phyloP scores from a whole-genome alignment of 805 yeast species.

The Candida hungchunana region DNA sequence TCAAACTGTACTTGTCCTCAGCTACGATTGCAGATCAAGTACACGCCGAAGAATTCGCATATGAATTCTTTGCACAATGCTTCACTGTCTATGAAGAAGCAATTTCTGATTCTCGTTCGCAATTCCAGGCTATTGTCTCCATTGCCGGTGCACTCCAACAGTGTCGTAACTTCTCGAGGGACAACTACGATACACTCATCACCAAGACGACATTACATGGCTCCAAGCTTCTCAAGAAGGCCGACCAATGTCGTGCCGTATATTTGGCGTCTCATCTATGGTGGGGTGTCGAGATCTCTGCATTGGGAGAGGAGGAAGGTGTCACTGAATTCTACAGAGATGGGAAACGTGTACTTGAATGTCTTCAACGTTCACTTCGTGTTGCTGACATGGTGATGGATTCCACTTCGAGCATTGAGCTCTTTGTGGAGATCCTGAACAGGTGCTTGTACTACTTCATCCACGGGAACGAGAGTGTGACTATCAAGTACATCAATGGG shows the following conservation, averaged over 20 bases:
- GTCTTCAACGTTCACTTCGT: conserved; percentile 81
- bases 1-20: conserved; percentile 51
- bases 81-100: conserved; percentile 77
- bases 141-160: conserved; percentile 49
- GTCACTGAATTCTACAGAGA: conserved; percentile 39
- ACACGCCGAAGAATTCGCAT: conserved; percentile 63
- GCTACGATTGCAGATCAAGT: conserved; percentile 81
- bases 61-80: conserved; percentile 86
- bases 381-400: conserved; percentile 96
- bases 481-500: conserved; percentile 76
- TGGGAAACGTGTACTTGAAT: conserved; percentile 80
- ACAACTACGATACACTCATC: conserved; percentile 76
- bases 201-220: conserved; percentile 85
- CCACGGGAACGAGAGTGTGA: conserved; percentile 68
- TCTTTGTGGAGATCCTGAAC: conserved; percentile 87
- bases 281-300: conserved; percentile 77
- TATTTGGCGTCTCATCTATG: conserved; percentile 86
- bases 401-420: conserved; percentile 61
- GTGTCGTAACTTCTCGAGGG: conserved; percentile 49
- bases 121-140: conserved; percentile 47
- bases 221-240: conserved; percentile 81
- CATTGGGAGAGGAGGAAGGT: conserved; percentile 41
- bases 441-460: conserved; percentile 81
- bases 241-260: conserved; percentile 92
- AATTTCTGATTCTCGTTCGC: conserved; percentile 48